Evolutionary conservation across 2,329 filamentous ascomycete species (phyloP).

Genomic region (Alternaria sp.): DNA sequence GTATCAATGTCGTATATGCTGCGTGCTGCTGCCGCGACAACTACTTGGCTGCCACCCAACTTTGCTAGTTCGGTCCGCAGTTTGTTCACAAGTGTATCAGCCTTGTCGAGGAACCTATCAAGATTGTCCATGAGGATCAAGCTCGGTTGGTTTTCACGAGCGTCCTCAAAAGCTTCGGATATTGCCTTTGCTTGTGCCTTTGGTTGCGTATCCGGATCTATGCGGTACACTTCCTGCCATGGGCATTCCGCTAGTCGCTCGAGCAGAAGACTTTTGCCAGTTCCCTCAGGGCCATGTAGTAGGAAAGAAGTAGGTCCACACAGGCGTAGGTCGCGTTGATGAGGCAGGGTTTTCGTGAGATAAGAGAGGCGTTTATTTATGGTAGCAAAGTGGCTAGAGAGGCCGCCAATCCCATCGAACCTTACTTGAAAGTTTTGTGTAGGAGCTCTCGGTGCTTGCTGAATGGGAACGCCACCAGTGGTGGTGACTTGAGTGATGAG

Average conservation of each 20-base stretch:
- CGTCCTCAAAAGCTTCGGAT: conserved; percentile 73
- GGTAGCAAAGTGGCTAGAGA: conserved; percentile 68
- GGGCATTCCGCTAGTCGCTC: conserved; percentile 68
- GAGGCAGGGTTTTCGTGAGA: conserved; percentile 28
- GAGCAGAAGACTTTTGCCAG: conserved; percentile 82
- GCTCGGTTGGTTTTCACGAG: conserved; percentile 73
- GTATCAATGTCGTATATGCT: conserved; percentile 76
- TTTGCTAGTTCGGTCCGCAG: conserved; percentile 56
- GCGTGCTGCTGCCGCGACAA: conserved; percentile 79
- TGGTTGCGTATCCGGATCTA: conserved; percentile 59
- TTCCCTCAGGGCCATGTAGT: conserved; percentile 82
- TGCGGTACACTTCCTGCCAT: conserved; percentile 74
- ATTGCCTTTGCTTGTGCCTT: conserved; percentile 64
- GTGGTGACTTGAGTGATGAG: conserved; percentile 33
- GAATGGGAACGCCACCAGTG: conserved; percentile 17
- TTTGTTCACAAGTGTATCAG: conserved; percentile 35
- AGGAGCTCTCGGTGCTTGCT: conserved; percentile 9
- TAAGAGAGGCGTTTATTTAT: conserved; percentile 72
- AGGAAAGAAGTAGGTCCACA: conserved; percentile 66
- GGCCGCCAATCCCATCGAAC: conserved; percentile 68
- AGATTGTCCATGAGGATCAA: conserved; percentile 82
- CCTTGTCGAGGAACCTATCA: conserved; percentile 64
- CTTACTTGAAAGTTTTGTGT: conserved; percentile 41
- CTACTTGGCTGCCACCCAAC: conserved; percentile 64
- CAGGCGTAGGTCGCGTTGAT: conserved; percentile 36